A percentile compares a stretch with the other conserved stretches of the same genome.
Evolutionary conservation across 1,284 basidiomycete genomes (phyloP).

Genomic region (Trichosporon coremiiforme): DNA sequence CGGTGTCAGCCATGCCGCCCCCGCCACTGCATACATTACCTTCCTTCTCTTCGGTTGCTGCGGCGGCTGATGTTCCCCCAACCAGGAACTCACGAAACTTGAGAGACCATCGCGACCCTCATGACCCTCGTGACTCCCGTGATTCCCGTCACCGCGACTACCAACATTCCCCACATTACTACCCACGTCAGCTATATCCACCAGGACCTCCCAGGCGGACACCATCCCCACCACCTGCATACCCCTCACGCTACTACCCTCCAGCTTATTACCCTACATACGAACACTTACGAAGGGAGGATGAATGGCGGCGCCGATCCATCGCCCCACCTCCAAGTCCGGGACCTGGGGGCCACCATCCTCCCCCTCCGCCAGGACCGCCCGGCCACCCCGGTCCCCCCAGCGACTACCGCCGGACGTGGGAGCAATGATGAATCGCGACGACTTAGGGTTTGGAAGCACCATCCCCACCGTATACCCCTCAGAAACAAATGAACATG

Average conservation of each 20-base stretch:
- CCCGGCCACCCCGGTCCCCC: not conserved
- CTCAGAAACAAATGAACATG: not conserved
- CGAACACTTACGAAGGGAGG: slow-evolving; percentile 7
- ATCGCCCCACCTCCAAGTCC: not conserved
- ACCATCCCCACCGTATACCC: not conserved
- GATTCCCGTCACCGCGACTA: slow-evolving; percentile 6
- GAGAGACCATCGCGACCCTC: not conserved
- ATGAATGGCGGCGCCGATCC: slow-evolving; percentile 3
- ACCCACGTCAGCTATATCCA: slow-evolving; percentile 2
- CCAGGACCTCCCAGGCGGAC: not conserved
- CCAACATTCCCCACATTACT: not conserved
- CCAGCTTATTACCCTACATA: slow-evolving; percentile 6
- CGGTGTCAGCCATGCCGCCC: slow-evolving; percentile 20
- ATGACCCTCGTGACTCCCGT: slow-evolving; percentile 1
- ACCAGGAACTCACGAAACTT: not conserved
- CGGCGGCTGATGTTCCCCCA: slow-evolving; percentile 21
- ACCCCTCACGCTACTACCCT: slow-evolving; percentile 9
- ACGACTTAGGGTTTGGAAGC: not conserved
- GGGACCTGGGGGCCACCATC: not conserved
- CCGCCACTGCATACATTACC: slow-evolving; percentile 25
- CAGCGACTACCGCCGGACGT: slow-evolving; percentile 4
- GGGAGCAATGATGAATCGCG: not conserved
- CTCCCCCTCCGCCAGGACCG: not conserved
- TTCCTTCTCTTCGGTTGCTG: slow-evolving; percentile 31
- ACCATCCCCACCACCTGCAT: slow-evolving; percentile 13